Conservation (phyloP, 371 early-diverging fungal genomes). For the Choanephora cucurbitarum region DNA sequence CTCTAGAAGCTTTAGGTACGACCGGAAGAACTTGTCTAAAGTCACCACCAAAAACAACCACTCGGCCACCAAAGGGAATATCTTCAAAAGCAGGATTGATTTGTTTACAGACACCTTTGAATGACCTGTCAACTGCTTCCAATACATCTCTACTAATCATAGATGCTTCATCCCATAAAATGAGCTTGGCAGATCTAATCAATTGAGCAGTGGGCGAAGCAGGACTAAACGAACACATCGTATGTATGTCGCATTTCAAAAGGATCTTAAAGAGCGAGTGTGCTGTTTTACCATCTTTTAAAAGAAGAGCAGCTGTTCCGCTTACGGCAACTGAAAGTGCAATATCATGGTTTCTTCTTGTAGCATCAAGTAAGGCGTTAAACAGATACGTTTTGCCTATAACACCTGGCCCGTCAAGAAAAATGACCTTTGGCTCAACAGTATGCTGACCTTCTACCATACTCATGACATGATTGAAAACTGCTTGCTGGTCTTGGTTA, state of each 20-base stretch:
- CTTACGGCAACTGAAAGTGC: conserved; percentile 21
- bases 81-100: conserved; percentile 10
- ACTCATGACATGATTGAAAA: neutral
- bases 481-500: neutral
- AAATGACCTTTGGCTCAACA: neutral
- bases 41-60: conserved; percentile 16
- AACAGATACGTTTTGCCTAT: conserved; percentile 13
- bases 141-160: conserved; percentile 22
- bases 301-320: conserved; percentile 33
- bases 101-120: conserved; percentile 24
- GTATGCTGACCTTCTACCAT: neutral
- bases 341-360: conserved; percentile 1
- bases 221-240: conserved; percentile 15
- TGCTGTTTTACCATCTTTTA: conserved; percentile 30
- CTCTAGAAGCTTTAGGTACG: conserved; percentile 11
- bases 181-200: conserved; percentile 12
- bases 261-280: conserved; percentile 32
- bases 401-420: conserved; percentile 25
- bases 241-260: conserved; percentile 8
- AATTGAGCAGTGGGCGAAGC: conserved; percentile 9
- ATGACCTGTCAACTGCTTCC: conserved; percentile 26
- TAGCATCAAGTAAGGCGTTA: conserved; percentile 3
- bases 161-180: conserved; percentile 42
- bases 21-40: conserved; percentile 18
- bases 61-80: conserved; percentile 33